Conservation (phyloP, 2,329 filamentous ascomycete genomes). For the Phialemoniopsis sp. region DNA sequence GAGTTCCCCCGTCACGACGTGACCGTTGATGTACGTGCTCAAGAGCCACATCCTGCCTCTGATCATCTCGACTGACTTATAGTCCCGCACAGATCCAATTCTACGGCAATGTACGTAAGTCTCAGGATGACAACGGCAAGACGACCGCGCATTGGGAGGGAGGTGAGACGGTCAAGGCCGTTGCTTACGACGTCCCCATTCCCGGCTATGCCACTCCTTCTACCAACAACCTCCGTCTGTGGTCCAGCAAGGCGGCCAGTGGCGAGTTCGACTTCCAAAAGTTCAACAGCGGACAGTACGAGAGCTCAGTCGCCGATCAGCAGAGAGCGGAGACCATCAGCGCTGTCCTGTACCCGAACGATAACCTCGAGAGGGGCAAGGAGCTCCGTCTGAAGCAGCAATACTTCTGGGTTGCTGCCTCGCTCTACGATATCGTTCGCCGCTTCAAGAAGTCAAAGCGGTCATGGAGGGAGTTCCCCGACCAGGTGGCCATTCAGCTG, state of each 20-base stretch:
- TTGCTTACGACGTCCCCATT: constrained; percentile 90
- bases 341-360: constrained; percentile 94
- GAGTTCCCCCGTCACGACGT: constrained; percentile 96
- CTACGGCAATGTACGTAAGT: constrained; percentile 78
- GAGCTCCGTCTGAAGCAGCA: constrained; percentile 98
- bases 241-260: constrained; percentile 95
- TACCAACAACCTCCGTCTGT: constrained; percentile 94
- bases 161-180: constrained; percentile 86
- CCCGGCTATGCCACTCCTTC: constrained; percentile 86
- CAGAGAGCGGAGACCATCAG: constrained; percentile 99
- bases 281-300: constrained; percentile 97
- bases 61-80: no score
- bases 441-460: constrained; percentile 97
- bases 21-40: constrained; percentile 68
- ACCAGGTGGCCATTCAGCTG: constrained; percentile 93
- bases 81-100: constrained; percentile 69
- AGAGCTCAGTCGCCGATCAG: constrained; percentile 96
- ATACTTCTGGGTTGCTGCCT: constrained; percentile 99
- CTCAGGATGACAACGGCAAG: constrained; percentile 73
- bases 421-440: constrained; percentile 91
- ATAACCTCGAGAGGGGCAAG: constrained; percentile 94
- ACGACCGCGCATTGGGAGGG: constrained; percentile 77
- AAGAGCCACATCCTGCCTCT: no score
- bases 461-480: constrained; percentile 85
- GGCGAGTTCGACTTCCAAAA: constrained; percentile 99